Base-by-base conservation (phyloP, 2,329 filamentous ascomycete genomes). In the Calonectria pteridis region DNA sequence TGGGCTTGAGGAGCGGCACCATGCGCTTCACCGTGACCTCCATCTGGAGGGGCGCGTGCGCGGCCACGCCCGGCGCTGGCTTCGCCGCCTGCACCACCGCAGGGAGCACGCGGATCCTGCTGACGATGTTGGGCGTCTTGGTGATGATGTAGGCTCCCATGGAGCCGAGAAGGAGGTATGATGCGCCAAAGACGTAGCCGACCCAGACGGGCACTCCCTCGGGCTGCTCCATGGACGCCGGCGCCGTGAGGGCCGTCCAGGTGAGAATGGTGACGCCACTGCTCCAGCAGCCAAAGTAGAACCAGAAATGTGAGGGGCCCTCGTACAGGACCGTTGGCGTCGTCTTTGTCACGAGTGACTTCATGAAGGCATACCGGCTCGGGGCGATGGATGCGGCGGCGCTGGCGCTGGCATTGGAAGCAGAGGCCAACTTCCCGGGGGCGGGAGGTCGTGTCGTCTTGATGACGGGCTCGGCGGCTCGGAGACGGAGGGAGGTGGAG, bases 301-400 rank as follows among this genome's bases (percentile, higher is more conserved):
- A 93, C 83, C 88, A 87, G 71, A 89, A 89, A 79, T 94, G 92
- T 1, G 91, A 91, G 18, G 91, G 91, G 1, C 90, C 89, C 78
- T 92, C 87, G 85, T 94, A 95, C 53, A 95, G 86, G 4, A 90
- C 83, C 10, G 93, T 91, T 6, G 89, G 87, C 2, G 87, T 84
- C n/a, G 87, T 80, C 75, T 90, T 89, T 72, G 86, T 85, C 18
- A 90, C 89, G 46, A 94, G 87, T 73, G 87, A 88, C 74, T 88
- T 88, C 78, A 88, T 87, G 83, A 89, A 91, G 68, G 84, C 86
- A 78, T 85, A 87, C 80, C 78, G 77, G 69, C 77, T 83, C 49
- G 77, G 79, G 11, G 78, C 75, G 4, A 16, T n/a, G 70, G 73
- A 73, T 71, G 75, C 72, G 53, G 78, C 37, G 53, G 73, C 35